phyloP scores from a whole-genome alignment of 305 asterid genomes.

The Fraxinus angustifolia region DNA sequence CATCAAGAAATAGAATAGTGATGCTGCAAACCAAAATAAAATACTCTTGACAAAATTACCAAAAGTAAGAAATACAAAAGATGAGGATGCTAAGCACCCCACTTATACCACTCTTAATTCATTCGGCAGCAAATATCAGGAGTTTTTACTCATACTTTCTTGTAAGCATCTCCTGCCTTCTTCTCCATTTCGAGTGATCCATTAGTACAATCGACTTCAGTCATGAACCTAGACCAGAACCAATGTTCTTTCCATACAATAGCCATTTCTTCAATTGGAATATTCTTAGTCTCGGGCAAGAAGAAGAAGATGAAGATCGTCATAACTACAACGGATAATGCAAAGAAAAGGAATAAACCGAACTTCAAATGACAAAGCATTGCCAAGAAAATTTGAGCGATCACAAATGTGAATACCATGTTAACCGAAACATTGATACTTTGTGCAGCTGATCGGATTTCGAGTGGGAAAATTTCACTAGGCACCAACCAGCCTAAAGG shows the following conservation, averaged over 20 bases:
- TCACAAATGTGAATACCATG: constrained; percentile 54
- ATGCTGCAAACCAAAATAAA: neutral
- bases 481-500: constrained; percentile 75
- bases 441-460: constrained; percentile 76
- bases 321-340: constrained; percentile 54
- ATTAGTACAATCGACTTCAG: constrained; percentile 32
- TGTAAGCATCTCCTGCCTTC: constrained; percentile 28
- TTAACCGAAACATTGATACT: constrained; percentile 64
- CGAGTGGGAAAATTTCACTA: constrained; percentile 70
- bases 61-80: neutral
- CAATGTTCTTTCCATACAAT: constrained; percentile 69
- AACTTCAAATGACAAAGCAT: constrained; percentile 69
- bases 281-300: constrained; percentile 84
- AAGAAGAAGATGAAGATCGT: constrained; percentile 47
- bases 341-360: constrained; percentile 68
- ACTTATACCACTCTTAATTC: neutral
- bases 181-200: constrained; percentile 41
- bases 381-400: constrained; percentile 57
- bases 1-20: neutral
- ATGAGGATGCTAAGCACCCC: neutral
- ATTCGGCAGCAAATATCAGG: neutral
- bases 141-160: constrained; percentile 33
- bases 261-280: constrained; percentile 71
- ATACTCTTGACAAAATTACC: neutral
- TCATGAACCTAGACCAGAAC: constrained; percentile 60